These are phyloP conservation scores for Gloeostereum incarnatum DNA, from an alignment of 768 basidiomycete genomes.

Conservation along the genomic window DNA sequence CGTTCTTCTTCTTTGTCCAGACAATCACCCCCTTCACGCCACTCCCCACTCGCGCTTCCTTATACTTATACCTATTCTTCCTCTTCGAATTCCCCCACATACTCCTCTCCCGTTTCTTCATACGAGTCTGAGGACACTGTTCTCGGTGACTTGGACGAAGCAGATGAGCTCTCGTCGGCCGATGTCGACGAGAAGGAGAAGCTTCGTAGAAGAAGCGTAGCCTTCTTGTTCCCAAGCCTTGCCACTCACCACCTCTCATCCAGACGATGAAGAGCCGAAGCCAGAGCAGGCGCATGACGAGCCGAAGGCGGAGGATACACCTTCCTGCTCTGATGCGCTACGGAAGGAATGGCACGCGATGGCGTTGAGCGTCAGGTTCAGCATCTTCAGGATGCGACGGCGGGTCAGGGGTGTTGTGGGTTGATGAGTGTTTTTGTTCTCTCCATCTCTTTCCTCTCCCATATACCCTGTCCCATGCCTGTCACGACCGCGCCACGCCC, in stretches of 20 bases:
- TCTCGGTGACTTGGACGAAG: slow-evolving; percentile 1
- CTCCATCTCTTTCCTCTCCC: no score
- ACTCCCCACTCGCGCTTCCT: slow-evolving; percentile 3
- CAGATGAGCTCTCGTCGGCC: slow-evolving; percentile 6
- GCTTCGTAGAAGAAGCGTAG: background rate
- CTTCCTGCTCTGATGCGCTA: slow-evolving; percentile 46
- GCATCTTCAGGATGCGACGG: slow-evolving; percentile 40
- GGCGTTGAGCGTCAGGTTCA: slow-evolving; percentile 43
- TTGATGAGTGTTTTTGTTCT: slow-evolving; percentile 9
- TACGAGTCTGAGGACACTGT: slow-evolving; percentile 2
- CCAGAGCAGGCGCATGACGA: slow-evolving; percentile 2
- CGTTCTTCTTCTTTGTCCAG: slow-evolving; percentile 7
- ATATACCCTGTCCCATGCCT: no score
- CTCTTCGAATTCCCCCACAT: slow-evolving; percentile 3
- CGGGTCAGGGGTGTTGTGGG: slow-evolving; percentile 19
- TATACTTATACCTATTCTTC: slow-evolving; percentile 4
- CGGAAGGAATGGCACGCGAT: slow-evolving; percentile 56
- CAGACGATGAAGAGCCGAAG: slow-evolving; percentile 7
- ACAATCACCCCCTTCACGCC: slow-evolving; percentile 2
- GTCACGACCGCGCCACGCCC: no score
- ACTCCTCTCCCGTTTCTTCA: slow-evolving; percentile 4
- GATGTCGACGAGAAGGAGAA: background rate
- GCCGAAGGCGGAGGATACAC: slow-evolving; percentile 22
- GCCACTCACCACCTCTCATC: no score
- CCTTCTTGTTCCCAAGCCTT: background rate